A percentile compares a stretch with the other conserved stretches of the same genome.
Conservation (phyloP, 2,329 filamentous ascomycete species). For the Curvularia eragrostidis region DNA sequence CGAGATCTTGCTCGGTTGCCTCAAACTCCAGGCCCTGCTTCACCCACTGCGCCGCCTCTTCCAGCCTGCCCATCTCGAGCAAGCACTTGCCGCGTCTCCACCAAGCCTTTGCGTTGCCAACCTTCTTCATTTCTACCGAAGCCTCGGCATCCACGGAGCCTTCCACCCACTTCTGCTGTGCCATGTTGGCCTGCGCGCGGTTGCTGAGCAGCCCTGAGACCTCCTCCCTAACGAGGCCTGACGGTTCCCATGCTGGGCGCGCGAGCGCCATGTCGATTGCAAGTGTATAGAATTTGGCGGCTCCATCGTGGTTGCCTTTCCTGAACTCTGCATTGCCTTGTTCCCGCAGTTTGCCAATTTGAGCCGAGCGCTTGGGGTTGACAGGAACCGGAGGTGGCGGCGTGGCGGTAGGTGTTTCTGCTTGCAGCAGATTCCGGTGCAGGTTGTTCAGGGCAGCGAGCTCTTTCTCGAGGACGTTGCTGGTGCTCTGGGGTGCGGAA, state of each 20-base stretch:
- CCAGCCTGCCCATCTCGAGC: slow-evolving; percentile 85
- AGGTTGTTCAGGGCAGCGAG: slow-evolving; percentile 78
- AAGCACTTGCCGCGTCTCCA: slow-evolving; percentile 86
- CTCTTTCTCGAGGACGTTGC: slow-evolving; percentile 49
- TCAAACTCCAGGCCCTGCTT: slow-evolving; percentile 81
- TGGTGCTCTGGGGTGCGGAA: slow-evolving; percentile 52
- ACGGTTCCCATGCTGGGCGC: slow-evolving; percentile 87
- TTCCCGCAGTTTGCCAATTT: slow-evolving; percentile 91
- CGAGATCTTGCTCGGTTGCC: slow-evolving; percentile 60
- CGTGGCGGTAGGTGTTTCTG: slow-evolving; percentile 67
- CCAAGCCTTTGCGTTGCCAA: slow-evolving; percentile 93
- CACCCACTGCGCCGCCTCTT: slow-evolving; percentile 83
- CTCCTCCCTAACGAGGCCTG: slow-evolving; percentile 83
- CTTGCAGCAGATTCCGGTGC: slow-evolving; percentile 73
- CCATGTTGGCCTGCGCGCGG: slow-evolving; percentile 89
- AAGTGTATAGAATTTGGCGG: slow-evolving; percentile 81
- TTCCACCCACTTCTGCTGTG: slow-evolving; percentile 79
- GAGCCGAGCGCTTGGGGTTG: slow-evolving; percentile 87
- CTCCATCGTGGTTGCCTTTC: slow-evolving; percentile 76
- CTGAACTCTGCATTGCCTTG: slow-evolving; percentile 82
- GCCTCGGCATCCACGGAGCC: slow-evolving; percentile 86
- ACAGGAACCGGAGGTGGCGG: slow-evolving; percentile 89
- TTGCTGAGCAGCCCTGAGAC: slow-evolving; percentile 80
- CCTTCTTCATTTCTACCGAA: slow-evolving; percentile 84
- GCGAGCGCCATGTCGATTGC: slow-evolving; percentile 87